Evolutionary conservation across 1,284 basidiomycete genomes (phyloP).

Genomic region (Fistulina hepatica): DNA sequence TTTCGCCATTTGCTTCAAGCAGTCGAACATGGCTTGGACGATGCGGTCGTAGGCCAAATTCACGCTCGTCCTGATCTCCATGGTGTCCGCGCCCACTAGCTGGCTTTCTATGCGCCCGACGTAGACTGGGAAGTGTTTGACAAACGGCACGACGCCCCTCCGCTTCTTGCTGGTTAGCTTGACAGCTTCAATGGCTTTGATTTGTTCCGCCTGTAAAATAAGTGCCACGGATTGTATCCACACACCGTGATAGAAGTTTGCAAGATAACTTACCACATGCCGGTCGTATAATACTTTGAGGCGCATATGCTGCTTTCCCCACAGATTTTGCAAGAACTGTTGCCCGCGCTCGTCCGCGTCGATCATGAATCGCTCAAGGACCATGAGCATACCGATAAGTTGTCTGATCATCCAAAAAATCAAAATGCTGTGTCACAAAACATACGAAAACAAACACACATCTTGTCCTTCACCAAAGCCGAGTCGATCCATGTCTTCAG

Average conservation of each 20-base stretch:
- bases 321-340: slow-evolving; percentile 58
- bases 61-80: slow-evolving; percentile 72
- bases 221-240: neutral
- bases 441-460: slow-evolving; percentile 43
- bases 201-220: slow-evolving; percentile 65
- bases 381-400: slow-evolving; percentile 75
- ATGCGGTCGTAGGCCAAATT: slow-evolving; percentile 84
- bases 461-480: slow-evolving; percentile 62
- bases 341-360: slow-evolving; percentile 76
- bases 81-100: slow-evolving; percentile 63
- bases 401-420: slow-evolving; percentile 41
- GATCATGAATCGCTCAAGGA: slow-evolving; percentile 67
- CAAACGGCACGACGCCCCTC: slow-evolving; percentile 86
- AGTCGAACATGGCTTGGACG: slow-evolving; percentile 83
- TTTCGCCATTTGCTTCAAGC: slow-evolving; percentile 90
- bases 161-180: slow-evolving; percentile 89
- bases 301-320: slow-evolving; percentile 76
- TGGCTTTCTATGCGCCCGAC: slow-evolving; percentile 80
- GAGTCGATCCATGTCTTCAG: slow-evolving; percentile 79
- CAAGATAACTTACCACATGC: slow-evolving; percentile 51
- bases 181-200: slow-evolving; percentile 83
- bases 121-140: slow-evolving; percentile 87
- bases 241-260: neutral
- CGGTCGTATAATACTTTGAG: slow-evolving; percentile 66
- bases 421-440: slow-evolving; percentile 1